Base-by-base conservation (phyloP, 441 rosid genomes). In the Raphanus hybrid region DNA sequence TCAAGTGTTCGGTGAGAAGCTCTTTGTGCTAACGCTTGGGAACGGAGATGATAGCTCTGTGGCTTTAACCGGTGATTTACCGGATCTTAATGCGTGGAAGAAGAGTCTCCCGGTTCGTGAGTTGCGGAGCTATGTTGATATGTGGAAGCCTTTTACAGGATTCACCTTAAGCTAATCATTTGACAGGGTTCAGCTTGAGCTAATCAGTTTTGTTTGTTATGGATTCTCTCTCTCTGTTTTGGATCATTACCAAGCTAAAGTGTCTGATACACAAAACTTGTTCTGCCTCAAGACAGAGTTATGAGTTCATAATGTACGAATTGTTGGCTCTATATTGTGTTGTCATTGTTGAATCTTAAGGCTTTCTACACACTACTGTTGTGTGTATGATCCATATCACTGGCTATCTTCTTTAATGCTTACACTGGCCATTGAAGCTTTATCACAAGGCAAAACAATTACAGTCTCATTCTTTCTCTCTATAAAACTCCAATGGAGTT, bases 61-160 rank as follows among this genome's bases (percentile, higher is more conserved):
- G 69, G 96, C 97, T 32, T 81, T 91, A 20, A 90, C 92, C 0
- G 96, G 96, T 61, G 79, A 83, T 20, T 75, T 88, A 76, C 94
- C 96, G 7, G 87, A 92, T 82, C 75, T 75, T 66, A 87, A 85
- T 72, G 85, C 76, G 3, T 90, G 97, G 98, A 91, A 81, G 82
- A 78, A 78, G 73, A 65, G 32, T 29, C 75, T 95, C 34, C 91
- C 88, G 10, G 6, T 62, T 18, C 71, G 55, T 12, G 75, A 89
- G n/a, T 71, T 95, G 81, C 83, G 80, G 68, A 67, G 72, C 62
- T 92, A 88, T 58, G 96, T 82, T 54, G 87, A 90, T 74, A 74
- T 87, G 92, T 94, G 99, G 99, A 65, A 48, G 34, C 92, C 87
- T 9, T 81, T 66, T 65, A 6, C 55, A 75, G 23, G 65, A 12